These are phyloP conservation scores for Nissolia schottii DNA, from an alignment of 306 rosid genomes.

Conservation along the genomic window DNA sequence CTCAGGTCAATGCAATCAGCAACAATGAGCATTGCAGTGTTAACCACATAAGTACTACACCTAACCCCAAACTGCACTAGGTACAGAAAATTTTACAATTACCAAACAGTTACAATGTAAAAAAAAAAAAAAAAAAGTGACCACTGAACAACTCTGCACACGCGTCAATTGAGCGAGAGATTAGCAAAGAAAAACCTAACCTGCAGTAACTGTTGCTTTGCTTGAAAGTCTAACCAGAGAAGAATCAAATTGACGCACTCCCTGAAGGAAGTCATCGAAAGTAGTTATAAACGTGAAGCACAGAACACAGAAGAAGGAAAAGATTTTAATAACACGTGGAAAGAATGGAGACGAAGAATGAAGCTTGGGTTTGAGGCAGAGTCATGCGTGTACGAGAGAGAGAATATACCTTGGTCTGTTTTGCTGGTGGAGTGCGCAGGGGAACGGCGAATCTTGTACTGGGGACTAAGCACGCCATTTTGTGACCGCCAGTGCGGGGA, in stretches of 20 bases:
- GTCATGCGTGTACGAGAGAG: not conserved
- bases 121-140: not conserved
- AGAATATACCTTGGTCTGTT: slow-evolving; percentile 11
- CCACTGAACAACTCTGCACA: not conserved
- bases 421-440: not conserved
- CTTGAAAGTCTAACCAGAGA: slow-evolving; percentile 26
- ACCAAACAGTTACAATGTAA: not conserved
- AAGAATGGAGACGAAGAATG: not conserved
- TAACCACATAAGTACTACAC: not conserved
- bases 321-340: not conserved
- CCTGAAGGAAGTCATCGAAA: slow-evolving; percentile 23
- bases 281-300: not conserved
- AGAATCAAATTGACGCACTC: slow-evolving; percentile 1
- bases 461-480: slow-evolving; percentile 28
- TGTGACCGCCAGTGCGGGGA: not conserved
- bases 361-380: not conserved
- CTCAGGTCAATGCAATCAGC: not conserved
- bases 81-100: not conserved
- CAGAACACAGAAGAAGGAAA: not conserved
- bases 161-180: not conserved
- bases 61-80: not conserved
- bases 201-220: slow-evolving; percentile 34
- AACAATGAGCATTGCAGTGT: not conserved
- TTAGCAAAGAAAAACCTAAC: slow-evolving; percentile 30
- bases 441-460: slow-evolving; percentile 20